A percentile compares a stretch with the other conserved stretches of the same genome.
These are phyloP conservation scores for Chernovozyma sophiae-reginae DNA, from an alignment of 1,139 yeast genomes.

Conservation along the genomic window DNA sequence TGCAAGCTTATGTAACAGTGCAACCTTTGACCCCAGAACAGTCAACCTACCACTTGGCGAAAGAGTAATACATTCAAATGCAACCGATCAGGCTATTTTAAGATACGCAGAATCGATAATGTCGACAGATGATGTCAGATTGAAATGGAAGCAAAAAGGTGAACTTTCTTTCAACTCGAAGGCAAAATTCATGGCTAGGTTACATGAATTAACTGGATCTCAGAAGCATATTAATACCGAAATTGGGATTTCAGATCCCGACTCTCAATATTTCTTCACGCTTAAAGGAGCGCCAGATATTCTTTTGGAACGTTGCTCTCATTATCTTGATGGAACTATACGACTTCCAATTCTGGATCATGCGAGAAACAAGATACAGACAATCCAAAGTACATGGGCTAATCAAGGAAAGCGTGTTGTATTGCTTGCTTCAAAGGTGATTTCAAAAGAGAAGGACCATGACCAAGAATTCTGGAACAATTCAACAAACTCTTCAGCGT, in stretches of 20 bases:
- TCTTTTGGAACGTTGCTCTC: slow-evolving; percentile 30
- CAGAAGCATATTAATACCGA: slow-evolving; percentile 9
- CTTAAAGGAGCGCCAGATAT: slow-evolving; percentile 53
- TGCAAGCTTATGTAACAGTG: slow-evolving; percentile 41
- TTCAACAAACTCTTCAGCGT: slow-evolving; percentile 1
- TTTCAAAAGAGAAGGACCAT: slow-evolving; percentile 12
- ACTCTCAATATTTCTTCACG: slow-evolving; percentile 21
- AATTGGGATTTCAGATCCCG: slow-evolving; percentile 7
- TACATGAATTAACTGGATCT: slow-evolving; percentile 14
- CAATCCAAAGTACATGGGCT: slow-evolving; percentile 37
- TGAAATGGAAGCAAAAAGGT: slow-evolving; percentile 20
- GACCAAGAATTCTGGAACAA: slow-evolving; percentile 4
- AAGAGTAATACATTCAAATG: slow-evolving; percentile 38
- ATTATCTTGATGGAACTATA: slow-evolving; percentile 14
- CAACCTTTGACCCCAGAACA: slow-evolving; percentile 19
- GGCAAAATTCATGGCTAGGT: slow-evolving; percentile 43
- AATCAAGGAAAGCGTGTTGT: slow-evolving; percentile 44
- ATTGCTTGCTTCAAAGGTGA: slow-evolving; percentile 28
- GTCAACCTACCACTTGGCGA: slow-evolving; percentile 12
- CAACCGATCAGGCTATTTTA: slow-evolving; percentile 46
- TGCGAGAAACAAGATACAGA: slow-evolving; percentile 15
- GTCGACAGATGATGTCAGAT: slow-evolving; percentile 10
- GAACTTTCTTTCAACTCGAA: slow-evolving; percentile 46
- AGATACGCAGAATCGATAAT: slow-evolving; percentile 28
- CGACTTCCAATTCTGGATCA: slow-evolving; percentile 12